Evolutionary conservation across 805 yeast genomes (phyloP), one percentile per base, ranked within the genome.

Genomic region (Candida hungchunana): DNA sequence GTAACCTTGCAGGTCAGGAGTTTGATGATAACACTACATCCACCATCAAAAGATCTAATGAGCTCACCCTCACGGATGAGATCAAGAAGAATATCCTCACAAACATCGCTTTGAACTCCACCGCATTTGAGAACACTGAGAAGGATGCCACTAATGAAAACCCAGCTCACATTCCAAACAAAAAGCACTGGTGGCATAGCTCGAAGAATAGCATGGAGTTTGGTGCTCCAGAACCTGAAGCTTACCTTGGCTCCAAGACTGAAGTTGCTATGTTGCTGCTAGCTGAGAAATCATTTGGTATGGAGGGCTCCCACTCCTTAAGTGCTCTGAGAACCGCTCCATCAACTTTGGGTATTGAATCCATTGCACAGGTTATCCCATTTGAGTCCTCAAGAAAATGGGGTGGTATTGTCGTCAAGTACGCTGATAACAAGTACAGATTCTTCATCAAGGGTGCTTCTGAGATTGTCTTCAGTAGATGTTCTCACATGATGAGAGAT

Each of bases 371-470:
- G 59, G 64, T 76, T 5, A 76, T 89, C 37, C 96, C 98, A 1
- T 93, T 93, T 56, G 97, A 93, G 63, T 84, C 95, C 40, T 70
- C 85, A 4, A 72, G 95, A 52, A 93, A 93, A 64, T 93, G 95
- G 90, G 86, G 95, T 52, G 95, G 93, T 28, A 62, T 87, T 15
- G 79, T 88, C 6, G 69, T 81, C 34, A 68, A 69, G 35, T 59
- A 63, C 11, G 68, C 69, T 4, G 26, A 45, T 5, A 29, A 27
- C 23, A 55, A 50, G 11, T 81, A 60, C 56, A 71, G 93, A 38
- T 64, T 87, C 36, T 80, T 73, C 44, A 65, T 85, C 39, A 93
- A 93, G 64, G 98, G 99, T 44, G 98, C 98, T 2, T 89, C 97
- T 1, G 99, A 93, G 62, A 74, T 93, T 42, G 72, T 93, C 11